Conservation (phyloP, 306 rosid genomes). For the Ammopiptanthus mongolicus region DNA sequence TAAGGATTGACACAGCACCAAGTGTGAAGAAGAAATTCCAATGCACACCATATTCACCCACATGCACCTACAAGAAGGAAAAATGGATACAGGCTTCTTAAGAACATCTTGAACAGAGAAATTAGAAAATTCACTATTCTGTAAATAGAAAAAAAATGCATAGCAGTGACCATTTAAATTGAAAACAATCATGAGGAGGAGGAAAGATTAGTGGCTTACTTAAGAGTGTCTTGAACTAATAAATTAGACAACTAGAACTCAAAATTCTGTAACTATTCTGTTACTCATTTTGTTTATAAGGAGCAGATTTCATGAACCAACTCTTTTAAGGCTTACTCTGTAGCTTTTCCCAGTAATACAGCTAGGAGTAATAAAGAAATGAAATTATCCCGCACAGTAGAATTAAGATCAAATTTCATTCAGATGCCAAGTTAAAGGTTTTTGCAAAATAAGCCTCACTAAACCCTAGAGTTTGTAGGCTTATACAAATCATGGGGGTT, state of each 20-base stretch:
- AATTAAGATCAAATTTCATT: neutral
- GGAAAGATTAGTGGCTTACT: neutral
- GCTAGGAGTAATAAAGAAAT: neutral
- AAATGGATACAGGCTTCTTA: conserved; percentile 2
- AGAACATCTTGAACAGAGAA: conserved; percentile 2
- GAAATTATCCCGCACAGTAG: neutral
- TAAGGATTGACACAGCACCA: conserved; percentile 73
- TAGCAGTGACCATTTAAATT: neutral
- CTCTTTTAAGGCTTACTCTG: neutral
- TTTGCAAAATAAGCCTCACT: neutral
- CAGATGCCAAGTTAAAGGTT: neutral
- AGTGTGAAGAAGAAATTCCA: conserved; percentile 98
- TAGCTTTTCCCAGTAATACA: neutral
- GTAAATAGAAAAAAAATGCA: neutral
- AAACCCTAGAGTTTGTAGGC: neutral
- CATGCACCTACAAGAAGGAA: conserved; percentile 58
- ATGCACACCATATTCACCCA: conserved; percentile 91
- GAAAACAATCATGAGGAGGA: conserved; percentile 10
- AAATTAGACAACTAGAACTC: conserved; percentile 8
- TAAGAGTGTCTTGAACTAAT: conserved; percentile 12
- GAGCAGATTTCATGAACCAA: neutral
- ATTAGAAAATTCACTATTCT: neutral
- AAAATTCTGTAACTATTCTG: neutral
- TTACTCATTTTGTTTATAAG: neutral
- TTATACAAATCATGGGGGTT: neutral